Evolutionary conservation across 768 basidiomycete species (phyloP), one percentile per base, ranked within the genome.

Genomic region (Strobilomyces dryophilus): DNA sequence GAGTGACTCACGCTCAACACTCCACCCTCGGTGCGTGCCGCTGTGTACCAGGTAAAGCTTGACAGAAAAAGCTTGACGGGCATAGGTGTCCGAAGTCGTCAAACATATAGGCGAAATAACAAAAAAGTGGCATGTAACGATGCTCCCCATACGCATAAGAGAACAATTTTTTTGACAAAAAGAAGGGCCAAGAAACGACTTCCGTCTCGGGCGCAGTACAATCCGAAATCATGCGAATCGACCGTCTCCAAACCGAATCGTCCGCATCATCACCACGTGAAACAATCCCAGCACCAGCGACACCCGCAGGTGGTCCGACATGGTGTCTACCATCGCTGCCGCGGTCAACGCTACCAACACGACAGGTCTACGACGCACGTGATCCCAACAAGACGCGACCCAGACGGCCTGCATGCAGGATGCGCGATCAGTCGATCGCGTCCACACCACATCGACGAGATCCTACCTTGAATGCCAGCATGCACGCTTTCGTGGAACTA

Each of bases 241-340:
- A 31, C 45, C 44, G 4, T 34, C 24, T 36, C 32, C 27, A 20
- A 31, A 27, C 18, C 52, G 27, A 2, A 61, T 37, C 6, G 45
- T 2, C 62, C 58, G 58, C 54, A 75, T 50, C 37, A 64, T 51
- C 32, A 50, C 68, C 6, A 76, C 27, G 61, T 82, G 80, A n/a
- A 74, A 50, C 21, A 69, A 21, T 0, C 70, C 74, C 15, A 82
- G 65, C 31, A 72, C 52, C 1, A 74, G 36, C 0, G 78, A 76
- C 15, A 71, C 59, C 47, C 57, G 51, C 10, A 77, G 54, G 20
- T 63, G 65, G 43, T 79, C 77, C 24, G 73, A 74, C 64, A 76
- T 67, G 12, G 75, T 78, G 66, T 82, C 81, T 20, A 68, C 52
- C 26, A 80, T 59, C 2, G 78, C 78, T 2, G 76, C 69, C 1